Evolutionary conservation across 2,329 filamentous ascomycete genomes (phyloP).

Genomic region (Penicillium glabrum): DNA sequence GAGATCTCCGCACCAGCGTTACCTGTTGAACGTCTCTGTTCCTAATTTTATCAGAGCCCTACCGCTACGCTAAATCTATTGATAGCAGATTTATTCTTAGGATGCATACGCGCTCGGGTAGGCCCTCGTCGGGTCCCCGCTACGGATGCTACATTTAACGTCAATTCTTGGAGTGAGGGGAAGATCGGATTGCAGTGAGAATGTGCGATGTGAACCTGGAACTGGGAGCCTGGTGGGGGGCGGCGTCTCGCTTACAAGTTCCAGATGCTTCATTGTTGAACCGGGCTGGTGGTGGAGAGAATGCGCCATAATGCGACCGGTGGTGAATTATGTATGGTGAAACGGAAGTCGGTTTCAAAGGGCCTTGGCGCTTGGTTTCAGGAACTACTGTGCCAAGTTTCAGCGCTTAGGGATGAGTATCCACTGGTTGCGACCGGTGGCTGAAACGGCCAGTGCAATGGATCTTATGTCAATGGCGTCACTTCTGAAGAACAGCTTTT

Average conservation of each 20-base stretch:
- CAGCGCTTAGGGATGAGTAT: neutral
- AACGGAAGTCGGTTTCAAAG: neutral
- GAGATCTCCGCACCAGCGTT: neutral
- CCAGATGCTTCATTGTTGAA: neutral
- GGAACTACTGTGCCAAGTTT: neutral
- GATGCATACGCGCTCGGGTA: conserved; percentile 1
- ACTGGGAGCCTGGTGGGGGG: neutral
- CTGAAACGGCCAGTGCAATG: neutral
- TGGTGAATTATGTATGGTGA: neutral
- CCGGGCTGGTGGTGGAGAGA: neutral
- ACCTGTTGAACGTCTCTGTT: neutral
- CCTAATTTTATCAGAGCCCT: neutral
- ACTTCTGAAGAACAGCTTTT: neutral
- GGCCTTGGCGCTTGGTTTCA: neutral
- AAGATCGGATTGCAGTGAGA: neutral
- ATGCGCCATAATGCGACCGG: neutral
- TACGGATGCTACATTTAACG: neutral
- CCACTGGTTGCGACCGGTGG: neutral
- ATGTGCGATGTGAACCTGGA: neutral
- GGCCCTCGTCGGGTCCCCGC: neutral
- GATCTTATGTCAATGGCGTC: neutral
- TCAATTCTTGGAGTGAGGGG: neutral
- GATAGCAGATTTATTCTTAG: neutral
- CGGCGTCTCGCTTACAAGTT: neutral
- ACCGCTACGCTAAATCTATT: conserved; percentile 8